phyloP scores from a whole-genome alignment of 805 yeast genomes.

The Metschnikowia cubensis region DNA sequence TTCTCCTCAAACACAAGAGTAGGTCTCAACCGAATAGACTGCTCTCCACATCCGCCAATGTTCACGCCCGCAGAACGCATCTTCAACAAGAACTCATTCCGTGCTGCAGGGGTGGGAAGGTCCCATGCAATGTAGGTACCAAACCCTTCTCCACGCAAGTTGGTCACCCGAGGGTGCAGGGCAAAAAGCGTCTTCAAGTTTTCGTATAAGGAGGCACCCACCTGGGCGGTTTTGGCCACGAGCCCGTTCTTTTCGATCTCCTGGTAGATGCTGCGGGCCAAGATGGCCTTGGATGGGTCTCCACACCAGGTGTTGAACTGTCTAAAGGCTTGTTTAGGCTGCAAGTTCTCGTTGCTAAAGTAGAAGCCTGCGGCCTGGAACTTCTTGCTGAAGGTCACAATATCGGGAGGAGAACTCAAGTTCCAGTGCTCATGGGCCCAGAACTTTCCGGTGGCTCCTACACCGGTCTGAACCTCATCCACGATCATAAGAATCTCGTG shows the following conservation, averaged over 20 bases:
- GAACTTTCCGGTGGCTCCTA: slow-evolving; percentile 67
- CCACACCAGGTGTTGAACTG: slow-evolving; percentile 81
- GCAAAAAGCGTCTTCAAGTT: slow-evolving; percentile 38
- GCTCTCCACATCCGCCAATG: slow-evolving; percentile 65
- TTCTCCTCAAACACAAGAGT: slow-evolving; percentile 55
- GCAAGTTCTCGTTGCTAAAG: slow-evolving; percentile 54
- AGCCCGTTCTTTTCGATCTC: slow-evolving; percentile 50
- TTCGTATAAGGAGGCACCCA: slow-evolving; percentile 51
- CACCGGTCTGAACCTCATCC: slow-evolving; percentile 75
- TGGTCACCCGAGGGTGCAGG: slow-evolving; percentile 41
- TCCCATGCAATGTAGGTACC: slow-evolving; percentile 70
- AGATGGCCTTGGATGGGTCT: slow-evolving; percentile 64
- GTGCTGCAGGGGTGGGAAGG: slow-evolving; percentile 36
- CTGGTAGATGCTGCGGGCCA: slow-evolving; percentile 57
- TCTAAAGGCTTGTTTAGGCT: slow-evolving; percentile 60
- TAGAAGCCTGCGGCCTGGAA: slow-evolving; percentile 72
- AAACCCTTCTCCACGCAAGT: slow-evolving; percentile 59
- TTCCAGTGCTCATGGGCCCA: slow-evolving; percentile 74
- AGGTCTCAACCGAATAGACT: slow-evolving; percentile 60
- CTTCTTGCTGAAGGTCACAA: slow-evolving; percentile 69
- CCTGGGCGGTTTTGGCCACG: slow-evolving; percentile 44
- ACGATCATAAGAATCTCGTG: slow-evolving; percentile 57
- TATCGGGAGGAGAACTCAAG: slow-evolving; percentile 58
- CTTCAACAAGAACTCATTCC: slow-evolving; percentile 44
- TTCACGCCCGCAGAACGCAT: slow-evolving; percentile 55